A percentile compares a stretch with the other conserved stretches of the same genome.
phyloP scores from a whole-genome alignment of 306 rosid species.

The Vigna unguiculata region DNA sequence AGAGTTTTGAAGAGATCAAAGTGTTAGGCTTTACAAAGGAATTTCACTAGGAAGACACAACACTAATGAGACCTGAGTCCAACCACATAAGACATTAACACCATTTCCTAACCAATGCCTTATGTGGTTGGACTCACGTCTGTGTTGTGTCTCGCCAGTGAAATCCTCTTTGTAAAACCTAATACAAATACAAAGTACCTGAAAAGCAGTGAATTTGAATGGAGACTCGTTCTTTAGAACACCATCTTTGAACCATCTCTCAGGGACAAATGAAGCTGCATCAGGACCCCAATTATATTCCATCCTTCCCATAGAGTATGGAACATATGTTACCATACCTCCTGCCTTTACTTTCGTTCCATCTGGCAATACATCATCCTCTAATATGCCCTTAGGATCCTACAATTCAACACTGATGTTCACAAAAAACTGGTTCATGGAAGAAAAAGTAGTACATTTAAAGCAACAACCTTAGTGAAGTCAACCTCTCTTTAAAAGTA shows the following conservation, averaged over 20 bases:
- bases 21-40: no score
- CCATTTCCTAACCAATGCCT: no score
- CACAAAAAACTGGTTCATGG: not conserved
- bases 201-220: conserved; percentile 95
- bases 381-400: conserved; percentile 90
- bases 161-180: no score
- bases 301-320: conserved; percentile 98
- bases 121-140: no score
- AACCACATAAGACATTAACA: no score
- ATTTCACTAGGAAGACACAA: no score
- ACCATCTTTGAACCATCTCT: conserved; percentile 86
- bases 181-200: no score
- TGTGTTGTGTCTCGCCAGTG: no score
- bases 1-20: not conserved
- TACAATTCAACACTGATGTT: conserved; percentile 42
- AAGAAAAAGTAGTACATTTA: not conserved
- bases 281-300: conserved; percentile 90
- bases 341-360: conserved; percentile 93
- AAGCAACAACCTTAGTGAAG: not conserved
- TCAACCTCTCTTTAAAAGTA: not conserved
- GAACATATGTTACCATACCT: conserved; percentile 96
- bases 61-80: no score
- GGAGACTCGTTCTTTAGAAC: conserved; percentile 73
- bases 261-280: conserved; percentile 83
- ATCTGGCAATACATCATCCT: conserved; percentile 91